Conservation (phyloP, 1,139 yeast species). For the Nematodospora anomalae region DNA sequence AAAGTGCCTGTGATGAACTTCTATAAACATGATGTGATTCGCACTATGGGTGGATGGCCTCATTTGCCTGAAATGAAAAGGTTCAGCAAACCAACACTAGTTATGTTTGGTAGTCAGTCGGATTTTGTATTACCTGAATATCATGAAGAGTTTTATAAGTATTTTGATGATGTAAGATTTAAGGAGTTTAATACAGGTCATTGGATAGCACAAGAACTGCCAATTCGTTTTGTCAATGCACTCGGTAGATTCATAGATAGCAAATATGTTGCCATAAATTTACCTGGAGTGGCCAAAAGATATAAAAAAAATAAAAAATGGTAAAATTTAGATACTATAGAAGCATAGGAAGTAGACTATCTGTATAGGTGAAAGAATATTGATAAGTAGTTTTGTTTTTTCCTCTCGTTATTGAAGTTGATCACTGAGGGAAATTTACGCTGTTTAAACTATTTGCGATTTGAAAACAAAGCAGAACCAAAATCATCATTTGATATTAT, state of each 20-base stretch:
- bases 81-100: slow-evolving; percentile 39
- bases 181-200: slow-evolving; percentile 44
- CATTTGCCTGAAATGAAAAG: slow-evolving; percentile 19
- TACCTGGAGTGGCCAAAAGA: no score
- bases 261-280: no score
- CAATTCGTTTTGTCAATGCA: slow-evolving; percentile 33
- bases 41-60: slow-evolving; percentile 48
- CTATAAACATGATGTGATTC: slow-evolving; percentile 27
- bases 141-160: slow-evolving; percentile 29
- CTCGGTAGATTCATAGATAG: slow-evolving; percentile 21
- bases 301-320: no score
- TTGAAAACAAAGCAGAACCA: slow-evolving; percentile 1
- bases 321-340: no score
- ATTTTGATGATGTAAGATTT: slow-evolving; percentile 33
- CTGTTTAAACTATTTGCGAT: no score
- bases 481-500: background rate
- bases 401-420: no score
- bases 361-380: no score
- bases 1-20: slow-evolving; percentile 29
- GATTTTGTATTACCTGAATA: slow-evolving; percentile 36
- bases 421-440: no score
- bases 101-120: slow-evolving; percentile 43
- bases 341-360: no score
- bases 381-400: no score
- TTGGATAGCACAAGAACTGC: slow-evolving; percentile 46